Conservation (phyloP, 202 grass and related monocot species). For the Zoysia matrella region DNA sequence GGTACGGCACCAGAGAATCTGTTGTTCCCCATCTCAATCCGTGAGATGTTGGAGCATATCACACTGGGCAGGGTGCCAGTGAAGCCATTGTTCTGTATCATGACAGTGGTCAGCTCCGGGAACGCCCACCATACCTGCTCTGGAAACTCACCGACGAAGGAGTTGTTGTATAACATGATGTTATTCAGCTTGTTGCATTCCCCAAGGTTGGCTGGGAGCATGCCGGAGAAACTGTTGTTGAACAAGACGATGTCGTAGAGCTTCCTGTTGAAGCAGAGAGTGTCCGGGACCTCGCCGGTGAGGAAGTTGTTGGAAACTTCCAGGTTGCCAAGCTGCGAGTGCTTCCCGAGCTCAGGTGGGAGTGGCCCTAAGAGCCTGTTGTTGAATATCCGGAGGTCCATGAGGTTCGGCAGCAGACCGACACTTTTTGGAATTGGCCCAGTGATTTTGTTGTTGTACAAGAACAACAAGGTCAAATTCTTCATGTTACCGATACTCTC, state of each 20-base stretch:
- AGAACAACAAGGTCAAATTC: slow-evolving; percentile 30
- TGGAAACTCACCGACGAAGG: slow-evolving; percentile 51
- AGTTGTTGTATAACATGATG: slow-evolving; percentile 47
- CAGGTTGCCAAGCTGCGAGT: slow-evolving; percentile 44
- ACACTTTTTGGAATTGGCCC: slow-evolving; percentile 54
- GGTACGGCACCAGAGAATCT: slow-evolving; percentile 52
- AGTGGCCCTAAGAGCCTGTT: slow-evolving; percentile 49
- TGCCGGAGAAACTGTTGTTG: slow-evolving; percentile 57
- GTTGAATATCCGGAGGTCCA: slow-evolving; percentile 32
- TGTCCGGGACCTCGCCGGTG: slow-evolving; percentile 41
- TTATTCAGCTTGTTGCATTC: slow-evolving; percentile 40
- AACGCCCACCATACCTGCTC: slow-evolving; percentile 42
- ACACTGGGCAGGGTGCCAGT: slow-evolving; percentile 43
- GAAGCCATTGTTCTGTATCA: slow-evolving; percentile 51
- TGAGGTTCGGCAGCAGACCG: slow-evolving; percentile 32
- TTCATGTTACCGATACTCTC: slow-evolving; percentile 36
- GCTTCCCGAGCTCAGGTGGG: slow-evolving; percentile 60
- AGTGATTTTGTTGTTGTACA: slow-evolving; percentile 51
- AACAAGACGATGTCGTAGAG: slow-evolving; percentile 39
- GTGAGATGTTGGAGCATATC: slow-evolving; percentile 41
- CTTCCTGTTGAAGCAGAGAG: slow-evolving; percentile 38
- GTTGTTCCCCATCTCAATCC: slow-evolving; percentile 60
- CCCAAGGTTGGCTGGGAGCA: slow-evolving; percentile 35
- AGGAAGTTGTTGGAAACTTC: slow-evolving; percentile 53
- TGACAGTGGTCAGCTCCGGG: slow-evolving; percentile 16